Conservation (phyloP, 352 stramenopile genomes). For the Phytopythium oedochilum region DNA sequence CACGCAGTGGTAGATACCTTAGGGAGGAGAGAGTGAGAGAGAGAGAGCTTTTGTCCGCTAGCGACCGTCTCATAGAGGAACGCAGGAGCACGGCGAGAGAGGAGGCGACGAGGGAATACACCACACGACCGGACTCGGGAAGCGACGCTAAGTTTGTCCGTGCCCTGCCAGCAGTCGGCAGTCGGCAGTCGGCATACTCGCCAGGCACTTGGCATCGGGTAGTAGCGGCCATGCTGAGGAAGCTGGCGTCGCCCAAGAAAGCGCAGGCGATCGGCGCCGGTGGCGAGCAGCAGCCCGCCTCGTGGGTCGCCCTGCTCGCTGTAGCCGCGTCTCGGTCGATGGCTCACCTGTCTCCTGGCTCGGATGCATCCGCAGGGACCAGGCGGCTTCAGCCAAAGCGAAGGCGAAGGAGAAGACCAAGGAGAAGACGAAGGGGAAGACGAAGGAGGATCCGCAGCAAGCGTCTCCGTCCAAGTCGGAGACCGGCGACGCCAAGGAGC, state of each 20-base stretch:
- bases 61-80: neutral
- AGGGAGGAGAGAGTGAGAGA: too few relatives aligned
- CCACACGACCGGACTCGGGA: neutral
- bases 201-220: too few relatives aligned
- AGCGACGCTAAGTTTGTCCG: too few relatives aligned
- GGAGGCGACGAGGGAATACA: neutral
- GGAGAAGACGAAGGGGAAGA: conserved; percentile 9
- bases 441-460: neutral
- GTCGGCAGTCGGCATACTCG: too few relatives aligned
- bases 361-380: too few relatives aligned
- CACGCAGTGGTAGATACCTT: neutral
- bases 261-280: neutral
- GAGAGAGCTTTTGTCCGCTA: neutral
- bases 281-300: neutral
- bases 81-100: neutral
- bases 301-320: neutral
- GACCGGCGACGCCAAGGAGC: neutral
- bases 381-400: neutral
- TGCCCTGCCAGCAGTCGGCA: neutral
- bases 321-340: neutral
- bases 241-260: conserved; percentile 35
- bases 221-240: conserved; percentile 39
- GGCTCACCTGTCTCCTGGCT: too few relatives aligned
- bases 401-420: conserved; percentile 7
- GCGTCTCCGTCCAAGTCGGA: neutral